Conservation (phyloP, 306 rosid species). For the Glycine latifolia region DNA sequence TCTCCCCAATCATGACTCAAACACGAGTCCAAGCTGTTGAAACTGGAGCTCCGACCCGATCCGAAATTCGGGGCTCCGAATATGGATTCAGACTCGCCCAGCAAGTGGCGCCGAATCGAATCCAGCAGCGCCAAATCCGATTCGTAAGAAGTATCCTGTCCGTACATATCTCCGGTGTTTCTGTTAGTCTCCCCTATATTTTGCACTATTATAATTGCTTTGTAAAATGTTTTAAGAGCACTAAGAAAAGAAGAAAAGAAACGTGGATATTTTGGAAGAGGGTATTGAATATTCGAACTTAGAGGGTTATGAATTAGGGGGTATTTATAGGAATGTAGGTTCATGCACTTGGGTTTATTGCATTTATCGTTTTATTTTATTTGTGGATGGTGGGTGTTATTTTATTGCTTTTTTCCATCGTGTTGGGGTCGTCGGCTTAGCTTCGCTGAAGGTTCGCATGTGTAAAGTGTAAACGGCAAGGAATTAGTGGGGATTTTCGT, state of each 20-base stretch:
- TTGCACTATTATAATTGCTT: no score
- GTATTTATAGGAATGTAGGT: constrained; percentile 61
- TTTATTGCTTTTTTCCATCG: not conserved
- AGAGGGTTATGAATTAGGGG: not conserved
- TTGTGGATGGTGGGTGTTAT: not conserved
- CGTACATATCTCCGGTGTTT: constrained; percentile 23
- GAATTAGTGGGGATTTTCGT: constrained; percentile 39
- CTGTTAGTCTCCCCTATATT: no score
- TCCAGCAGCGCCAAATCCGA: constrained; percentile 65
- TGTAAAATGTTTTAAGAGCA: no score
- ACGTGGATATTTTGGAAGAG: not conserved
- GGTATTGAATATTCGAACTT: constrained; percentile 46
- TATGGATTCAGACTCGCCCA: constrained; percentile 62
- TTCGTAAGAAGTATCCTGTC: constrained; percentile 40
- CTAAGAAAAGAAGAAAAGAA: no score
- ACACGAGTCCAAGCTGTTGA: constrained; percentile 73
- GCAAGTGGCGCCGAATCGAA: constrained; percentile 73
- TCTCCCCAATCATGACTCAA: constrained; percentile 82
- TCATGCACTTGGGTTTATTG: constrained; percentile 55
- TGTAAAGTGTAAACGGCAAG: constrained; percentile 51
- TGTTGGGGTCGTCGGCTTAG: not conserved
- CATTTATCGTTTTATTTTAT: not conserved
- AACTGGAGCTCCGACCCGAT: constrained; percentile 71
- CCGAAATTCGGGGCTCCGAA: constrained; percentile 35
- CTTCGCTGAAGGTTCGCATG: constrained; percentile 65